These are phyloP conservation scores for Aeschynomene evenia DNA, from an alignment of 306 rosid species.

Conservation along the genomic window DNA sequence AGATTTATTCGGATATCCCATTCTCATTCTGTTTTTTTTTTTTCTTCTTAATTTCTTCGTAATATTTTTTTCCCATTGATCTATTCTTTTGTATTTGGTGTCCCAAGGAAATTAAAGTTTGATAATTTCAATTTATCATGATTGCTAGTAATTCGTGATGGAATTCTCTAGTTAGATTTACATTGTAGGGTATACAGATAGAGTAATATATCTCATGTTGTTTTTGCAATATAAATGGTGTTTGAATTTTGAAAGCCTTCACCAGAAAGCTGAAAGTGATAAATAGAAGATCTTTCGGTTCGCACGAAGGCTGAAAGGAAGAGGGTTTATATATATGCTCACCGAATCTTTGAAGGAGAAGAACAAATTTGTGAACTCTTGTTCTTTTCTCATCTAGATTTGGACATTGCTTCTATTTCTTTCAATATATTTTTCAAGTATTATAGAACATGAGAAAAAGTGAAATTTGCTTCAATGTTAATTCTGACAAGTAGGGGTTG, in stretches of 20 bases:
- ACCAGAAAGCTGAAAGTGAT: constrained; percentile 30
- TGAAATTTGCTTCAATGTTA: background rate
- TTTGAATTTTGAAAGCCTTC: constrained; percentile 4
- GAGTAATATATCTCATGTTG: background rate
- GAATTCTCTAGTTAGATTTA: background rate
- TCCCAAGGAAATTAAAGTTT: too few relatives aligned
- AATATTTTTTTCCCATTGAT: too few relatives aligned
- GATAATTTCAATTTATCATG: too few relatives aligned
- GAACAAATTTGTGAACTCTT: background rate
- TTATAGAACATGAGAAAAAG: background rate
- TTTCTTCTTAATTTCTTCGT: background rate
- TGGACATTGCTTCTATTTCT: background rate
- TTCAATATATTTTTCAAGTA: background rate
- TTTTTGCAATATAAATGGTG: background rate
- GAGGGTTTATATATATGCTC: background rate
- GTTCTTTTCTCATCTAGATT: constrained; percentile 33
- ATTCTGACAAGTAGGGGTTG: too few relatives aligned
- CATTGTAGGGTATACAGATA: background rate
- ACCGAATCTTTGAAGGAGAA: constrained; percentile 12
- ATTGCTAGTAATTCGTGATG: too few relatives aligned
- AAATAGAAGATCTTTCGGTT: constrained; percentile 24
- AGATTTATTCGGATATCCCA: constrained; percentile 28
- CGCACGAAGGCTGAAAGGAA: constrained; percentile 27
- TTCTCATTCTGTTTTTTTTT: background rate
- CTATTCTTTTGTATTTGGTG: background rate